These are phyloP conservation scores for Angomonas ambiguus DNA, from an alignment of 208 protist species.

Conservation along the genomic window DNA sequence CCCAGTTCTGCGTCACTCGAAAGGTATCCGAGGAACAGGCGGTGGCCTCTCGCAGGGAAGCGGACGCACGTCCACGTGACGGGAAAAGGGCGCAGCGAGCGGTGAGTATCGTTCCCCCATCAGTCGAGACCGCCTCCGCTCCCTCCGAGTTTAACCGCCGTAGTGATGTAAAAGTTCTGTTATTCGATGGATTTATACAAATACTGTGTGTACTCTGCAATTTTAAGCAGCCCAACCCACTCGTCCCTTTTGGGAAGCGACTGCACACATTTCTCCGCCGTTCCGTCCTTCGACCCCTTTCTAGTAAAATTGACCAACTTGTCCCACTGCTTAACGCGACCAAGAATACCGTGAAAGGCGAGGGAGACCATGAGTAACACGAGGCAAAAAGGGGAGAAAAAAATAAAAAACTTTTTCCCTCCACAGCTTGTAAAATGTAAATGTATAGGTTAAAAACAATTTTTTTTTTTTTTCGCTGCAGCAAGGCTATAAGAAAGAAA, in stretches of 20 bases:
- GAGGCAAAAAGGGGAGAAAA: background rate
- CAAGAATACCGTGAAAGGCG: conserved; percentile 3
- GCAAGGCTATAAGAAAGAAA: no score
- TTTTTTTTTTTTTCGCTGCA: no score
- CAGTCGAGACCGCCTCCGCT: conserved; percentile 7
- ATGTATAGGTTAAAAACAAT: no score
- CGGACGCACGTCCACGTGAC: conserved; percentile 46
- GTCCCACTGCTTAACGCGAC: conserved; percentile 3
- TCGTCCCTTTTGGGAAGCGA: conserved; percentile 66
- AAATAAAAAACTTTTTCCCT: no score
- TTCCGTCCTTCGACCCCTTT: conserved; percentile 70
- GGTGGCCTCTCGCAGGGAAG: conserved; percentile 38
- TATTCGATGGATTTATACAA: conserved; percentile 74
- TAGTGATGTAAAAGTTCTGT: conserved; percentile 40
- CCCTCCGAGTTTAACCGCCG: conserved; percentile 17
- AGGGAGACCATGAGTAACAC: conserved; percentile 1
- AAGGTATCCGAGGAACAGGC: conserved; percentile 46
- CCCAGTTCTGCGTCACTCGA: conserved; percentile 54
- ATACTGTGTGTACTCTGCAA: conserved; percentile 81
- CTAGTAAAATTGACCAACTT: conserved; percentile 47
- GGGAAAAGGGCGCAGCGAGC: conserved; percentile 27
- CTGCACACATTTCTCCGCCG: conserved; percentile 64
- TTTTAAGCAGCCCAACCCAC: conserved; percentile 86
- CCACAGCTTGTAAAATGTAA: no score
- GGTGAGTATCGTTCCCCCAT: conserved; percentile 59